Conservation (phyloP, 805 yeast species). For the Naumovozyma castellii region DNA sequence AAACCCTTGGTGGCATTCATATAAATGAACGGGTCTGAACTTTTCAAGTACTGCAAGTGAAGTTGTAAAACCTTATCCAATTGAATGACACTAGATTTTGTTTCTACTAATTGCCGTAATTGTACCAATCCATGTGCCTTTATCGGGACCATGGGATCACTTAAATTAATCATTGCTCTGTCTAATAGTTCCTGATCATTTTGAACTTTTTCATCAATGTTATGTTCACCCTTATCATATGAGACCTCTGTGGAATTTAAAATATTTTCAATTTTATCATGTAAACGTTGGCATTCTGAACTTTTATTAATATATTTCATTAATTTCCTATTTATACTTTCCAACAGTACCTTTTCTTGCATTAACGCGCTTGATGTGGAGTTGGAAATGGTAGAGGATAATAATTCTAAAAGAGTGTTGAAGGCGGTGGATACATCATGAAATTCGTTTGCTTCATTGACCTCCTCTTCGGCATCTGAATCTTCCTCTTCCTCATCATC, state of each 20-base stretch:
- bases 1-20: slow-evolving; percentile 76
- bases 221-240: neutral
- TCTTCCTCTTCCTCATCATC: slow-evolving; percentile 24
- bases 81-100: slow-evolving; percentile 41
- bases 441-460: slow-evolving; percentile 1
- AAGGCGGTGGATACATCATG: slow-evolving; percentile 8
- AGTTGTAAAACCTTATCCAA: slow-evolving; percentile 48
- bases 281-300: neutral
- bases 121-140: slow-evolving; percentile 75
- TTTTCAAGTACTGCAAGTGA: slow-evolving; percentile 56
- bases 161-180: slow-evolving; percentile 56
- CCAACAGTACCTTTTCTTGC: slow-evolving; percentile 19
- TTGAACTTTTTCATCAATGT: neutral
- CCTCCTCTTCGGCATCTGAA: slow-evolving; percentile 25
- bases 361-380: slow-evolving; percentile 15
- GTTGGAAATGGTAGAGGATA: slow-evolving; percentile 32
- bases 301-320: neutral
- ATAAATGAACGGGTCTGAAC: slow-evolving; percentile 80
- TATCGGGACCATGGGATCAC: slow-evolving; percentile 74
- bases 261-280: neutral
- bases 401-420: slow-evolving; percentile 30
- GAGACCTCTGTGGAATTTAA: neutral
- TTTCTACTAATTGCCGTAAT: slow-evolving; percentile 45
- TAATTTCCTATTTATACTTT: slow-evolving; percentile 23
- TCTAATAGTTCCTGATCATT: slow-evolving; percentile 35